phyloP scores from a whole-genome alignment of 208 protist species.

The Leishmania amazonensis region DNA sequence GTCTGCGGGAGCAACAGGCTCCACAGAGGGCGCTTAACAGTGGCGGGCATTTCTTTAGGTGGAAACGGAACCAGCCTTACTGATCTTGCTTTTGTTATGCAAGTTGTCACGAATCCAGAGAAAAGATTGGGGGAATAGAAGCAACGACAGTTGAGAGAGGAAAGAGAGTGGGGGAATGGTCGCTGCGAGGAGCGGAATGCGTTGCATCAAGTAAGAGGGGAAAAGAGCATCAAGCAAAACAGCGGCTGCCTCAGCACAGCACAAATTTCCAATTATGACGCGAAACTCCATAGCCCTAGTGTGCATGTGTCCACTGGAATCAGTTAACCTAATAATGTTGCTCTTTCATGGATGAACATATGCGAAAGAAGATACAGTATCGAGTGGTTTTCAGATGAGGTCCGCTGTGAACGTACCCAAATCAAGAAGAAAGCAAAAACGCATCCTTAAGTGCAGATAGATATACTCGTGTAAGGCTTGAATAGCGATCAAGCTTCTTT shows the following conservation, averaged over 20 bases:
- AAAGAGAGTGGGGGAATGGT: not conserved
- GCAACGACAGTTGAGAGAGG: not conserved
- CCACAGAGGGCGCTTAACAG: slow-evolving; percentile 86
- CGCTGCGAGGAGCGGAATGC: not conserved
- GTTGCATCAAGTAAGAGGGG: not conserved
- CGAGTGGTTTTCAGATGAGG: not conserved
- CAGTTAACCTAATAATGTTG: not conserved
- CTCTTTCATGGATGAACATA: not conserved
- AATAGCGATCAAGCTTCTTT: not conserved
- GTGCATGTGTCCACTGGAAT: not conserved
- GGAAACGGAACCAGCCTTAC: not conserved
- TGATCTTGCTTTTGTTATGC: not conserved
- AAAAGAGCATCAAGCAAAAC: not conserved
- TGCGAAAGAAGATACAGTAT: not conserved
- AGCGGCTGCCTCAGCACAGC: not conserved
- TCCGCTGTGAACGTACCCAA: not conserved
- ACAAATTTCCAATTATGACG: not conserved
- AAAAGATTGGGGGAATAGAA: slow-evolving; percentile 17
- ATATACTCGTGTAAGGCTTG: not conserved
- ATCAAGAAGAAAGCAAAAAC: not conserved
- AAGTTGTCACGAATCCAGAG: not conserved
- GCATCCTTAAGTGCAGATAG: not conserved
- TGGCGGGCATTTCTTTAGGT: slow-evolving; percentile 25
- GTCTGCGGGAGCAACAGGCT: slow-evolving; percentile 69
- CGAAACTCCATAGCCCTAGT: not conserved